Evolutionary conservation across 2,329 filamentous ascomycete species (phyloP).

Genomic region (Ophiostoma piceae): DNA sequence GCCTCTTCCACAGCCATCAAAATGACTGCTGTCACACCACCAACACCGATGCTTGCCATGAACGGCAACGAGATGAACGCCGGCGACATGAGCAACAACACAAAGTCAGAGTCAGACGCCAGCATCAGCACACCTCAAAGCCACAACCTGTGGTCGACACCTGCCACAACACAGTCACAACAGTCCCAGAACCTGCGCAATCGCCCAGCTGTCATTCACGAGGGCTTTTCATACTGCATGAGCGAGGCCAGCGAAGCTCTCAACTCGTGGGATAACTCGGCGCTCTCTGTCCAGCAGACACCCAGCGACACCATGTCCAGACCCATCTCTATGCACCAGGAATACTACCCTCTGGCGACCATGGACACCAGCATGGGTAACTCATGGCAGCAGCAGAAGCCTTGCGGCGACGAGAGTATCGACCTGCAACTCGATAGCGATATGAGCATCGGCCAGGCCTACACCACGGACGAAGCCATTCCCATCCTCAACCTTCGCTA

Average conservation of each 20-base stretch:
- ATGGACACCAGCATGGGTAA: slow-evolving; percentile 41
- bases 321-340: slow-evolving; percentile 54
- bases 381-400: slow-evolving; percentile 48
- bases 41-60: slow-evolving; percentile 37
- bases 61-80: slow-evolving; percentile 43
- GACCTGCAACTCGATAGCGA: slow-evolving; percentile 55
- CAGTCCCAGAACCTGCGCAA: slow-evolving; percentile 44
- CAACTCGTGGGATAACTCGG: slow-evolving; percentile 54
- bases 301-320: slow-evolving; percentile 48
- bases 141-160: slow-evolving; percentile 50
- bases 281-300: slow-evolving; percentile 47
- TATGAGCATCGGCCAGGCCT: slow-evolving; percentile 57
- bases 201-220: slow-evolving; percentile 56
- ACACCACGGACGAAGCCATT: slow-evolving; percentile 58
- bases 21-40: slow-evolving; percentile 39
- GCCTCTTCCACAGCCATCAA: slow-evolving; percentile 24
- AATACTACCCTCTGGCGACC: slow-evolving; percentile 49
- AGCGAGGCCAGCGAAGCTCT: slow-evolving; percentile 49
- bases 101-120: slow-evolving; percentile 43
- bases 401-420: slow-evolving; percentile 48
- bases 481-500: slow-evolving; percentile 58
- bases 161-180: slow-evolving; percentile 32
- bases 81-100: slow-evolving; percentile 40
- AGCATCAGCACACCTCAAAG: slow-evolving; percentile 30
- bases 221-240: slow-evolving; percentile 56